phyloP scores from a whole-genome alignment of 441 rosid genomes.

The Euphorbia celastroides region DNA sequence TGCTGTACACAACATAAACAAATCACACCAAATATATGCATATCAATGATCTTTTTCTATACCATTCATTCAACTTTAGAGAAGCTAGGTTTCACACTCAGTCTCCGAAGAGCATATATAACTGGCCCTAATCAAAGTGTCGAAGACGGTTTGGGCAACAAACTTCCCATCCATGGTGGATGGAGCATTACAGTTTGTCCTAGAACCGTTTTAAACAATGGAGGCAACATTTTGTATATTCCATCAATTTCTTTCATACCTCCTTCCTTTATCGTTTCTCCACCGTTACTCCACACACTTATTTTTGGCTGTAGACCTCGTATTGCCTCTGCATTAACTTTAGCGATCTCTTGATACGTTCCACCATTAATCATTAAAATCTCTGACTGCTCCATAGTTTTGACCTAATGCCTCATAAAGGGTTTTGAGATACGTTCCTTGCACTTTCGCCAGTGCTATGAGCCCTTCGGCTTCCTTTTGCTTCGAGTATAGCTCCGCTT shows the following conservation, averaged over 20 bases:
- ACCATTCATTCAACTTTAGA: no score
- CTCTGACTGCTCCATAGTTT: constrained; percentile 46
- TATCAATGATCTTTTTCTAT: no score
- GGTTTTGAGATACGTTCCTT: constrained; percentile 45
- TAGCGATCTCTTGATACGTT: constrained; percentile 50
- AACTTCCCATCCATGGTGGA: constrained; percentile 49
- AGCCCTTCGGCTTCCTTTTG: constrained; percentile 61
- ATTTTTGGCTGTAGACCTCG: constrained; percentile 56
- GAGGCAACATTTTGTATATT: constrained; percentile 56
- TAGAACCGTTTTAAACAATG: constrained; percentile 54
- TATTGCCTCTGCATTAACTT: constrained; percentile 45
- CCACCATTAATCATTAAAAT: constrained; percentile 51
- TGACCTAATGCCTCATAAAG: constrained; percentile 47
- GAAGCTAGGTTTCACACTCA: no score
- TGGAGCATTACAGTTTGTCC: constrained; percentile 69
- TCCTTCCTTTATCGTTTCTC: constrained; percentile 10
- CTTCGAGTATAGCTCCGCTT: constrained; percentile 41
- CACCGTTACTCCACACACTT: constrained; percentile 55
- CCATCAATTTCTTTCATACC: constrained; percentile 51
- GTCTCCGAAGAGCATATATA: no score
- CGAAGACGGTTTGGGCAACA: constrained; percentile 18
- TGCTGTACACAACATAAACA: no score
- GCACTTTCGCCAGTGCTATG: constrained; percentile 46
- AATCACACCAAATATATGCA: no score
- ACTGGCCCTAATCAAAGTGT: no score